A percentile compares a stretch with the other conserved stretches of the same genome.
Conservation (phyloP, 2,329 filamentous ascomycete genomes). For the Aspergillus pseudoglaucus region DNA sequence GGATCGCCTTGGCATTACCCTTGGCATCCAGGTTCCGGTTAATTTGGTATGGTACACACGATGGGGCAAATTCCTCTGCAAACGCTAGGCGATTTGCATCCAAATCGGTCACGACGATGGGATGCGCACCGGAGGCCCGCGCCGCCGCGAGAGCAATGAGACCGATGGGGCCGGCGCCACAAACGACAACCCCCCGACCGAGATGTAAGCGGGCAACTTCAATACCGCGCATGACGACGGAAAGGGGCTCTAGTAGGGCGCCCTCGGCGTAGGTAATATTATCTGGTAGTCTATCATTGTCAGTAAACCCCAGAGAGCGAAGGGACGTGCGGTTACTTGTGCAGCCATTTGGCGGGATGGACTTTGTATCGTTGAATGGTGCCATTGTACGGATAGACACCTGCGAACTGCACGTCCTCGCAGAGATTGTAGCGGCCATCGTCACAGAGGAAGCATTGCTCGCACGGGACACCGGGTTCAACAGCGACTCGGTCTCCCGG, state of each 20-base stretch:
- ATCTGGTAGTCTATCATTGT: slow-evolving; percentile 41
- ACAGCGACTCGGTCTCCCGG: slow-evolving; percentile 58
- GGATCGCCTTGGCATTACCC: slow-evolving; percentile 48
- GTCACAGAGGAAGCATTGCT: slow-evolving; percentile 52
- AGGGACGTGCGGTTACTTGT: slow-evolving; percentile 25
- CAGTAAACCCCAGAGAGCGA: slow-evolving; percentile 4
- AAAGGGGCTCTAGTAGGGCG: slow-evolving; percentile 59
- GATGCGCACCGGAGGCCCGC: slow-evolving; percentile 56
- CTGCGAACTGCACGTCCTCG: slow-evolving; percentile 55
- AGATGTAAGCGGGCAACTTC: slow-evolving; percentile 47
- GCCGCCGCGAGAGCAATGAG: slow-evolving; percentile 53
- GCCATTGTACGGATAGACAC: slow-evolving; percentile 56
- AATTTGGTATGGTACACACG: slow-evolving; percentile 50
- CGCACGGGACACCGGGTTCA: slow-evolving; percentile 61
- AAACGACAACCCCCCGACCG: slow-evolving; percentile 52
- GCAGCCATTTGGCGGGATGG: slow-evolving; percentile 55
- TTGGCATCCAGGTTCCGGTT: slow-evolving; percentile 40
- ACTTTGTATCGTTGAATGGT: slow-evolving; percentile 57
- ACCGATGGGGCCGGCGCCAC: slow-evolving; percentile 59
- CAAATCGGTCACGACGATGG: slow-evolving; percentile 58
- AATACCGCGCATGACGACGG: slow-evolving; percentile 58
- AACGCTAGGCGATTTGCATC: slow-evolving; percentile 52
- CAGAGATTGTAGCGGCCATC: slow-evolving; percentile 60
- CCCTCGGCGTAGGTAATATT: slow-evolving; percentile 53
- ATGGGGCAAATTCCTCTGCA: slow-evolving; percentile 52